phyloP scores from a whole-genome alignment of 768 basidiomycete species.

The Amanita pseudoporphyria region DNA sequence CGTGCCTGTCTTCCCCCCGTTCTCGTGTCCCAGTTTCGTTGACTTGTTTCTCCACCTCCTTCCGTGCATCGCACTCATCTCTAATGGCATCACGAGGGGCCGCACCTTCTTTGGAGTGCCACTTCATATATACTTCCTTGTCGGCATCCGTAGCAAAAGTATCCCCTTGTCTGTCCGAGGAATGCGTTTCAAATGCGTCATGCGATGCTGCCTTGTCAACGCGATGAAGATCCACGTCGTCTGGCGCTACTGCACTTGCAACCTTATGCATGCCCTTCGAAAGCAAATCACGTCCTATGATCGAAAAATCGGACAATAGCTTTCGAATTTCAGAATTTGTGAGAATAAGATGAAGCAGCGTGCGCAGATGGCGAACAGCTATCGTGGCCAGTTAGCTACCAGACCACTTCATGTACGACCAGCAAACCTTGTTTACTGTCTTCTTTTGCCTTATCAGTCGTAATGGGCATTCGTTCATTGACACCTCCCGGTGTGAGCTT shows the following conservation, averaged over 20 bases:
- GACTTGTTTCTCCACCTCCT: conserved; percentile 8
- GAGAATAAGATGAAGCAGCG: conserved; percentile 74
- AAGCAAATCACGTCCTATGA: conserved; percentile 79
- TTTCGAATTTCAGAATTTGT: conserved; percentile 94
- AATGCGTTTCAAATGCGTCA: conserved; percentile 49
- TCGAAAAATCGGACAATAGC: conserved; percentile 67
- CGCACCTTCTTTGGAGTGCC: conserved; percentile 42
- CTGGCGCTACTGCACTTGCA: conserved; percentile 60
- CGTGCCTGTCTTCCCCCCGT: neutral
- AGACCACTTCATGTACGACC: neutral
- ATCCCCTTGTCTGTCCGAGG: conserved; percentile 20
- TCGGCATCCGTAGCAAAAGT: conserved; percentile 28
- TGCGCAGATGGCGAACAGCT: conserved; percentile 84
- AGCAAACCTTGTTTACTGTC: conserved; percentile 54
- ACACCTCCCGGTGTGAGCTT: conserved; percentile 18
- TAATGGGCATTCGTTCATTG: conserved; percentile 30
- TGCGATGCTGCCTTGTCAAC: conserved; percentile 64
- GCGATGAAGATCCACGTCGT: conserved; percentile 44
- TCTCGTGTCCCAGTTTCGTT: neutral
- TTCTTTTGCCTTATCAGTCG: conserved; percentile 40
- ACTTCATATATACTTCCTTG: conserved; percentile 19
- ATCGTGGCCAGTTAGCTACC: neutral
- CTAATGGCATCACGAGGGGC: conserved; percentile 23
- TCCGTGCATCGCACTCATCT: conserved; percentile 19
- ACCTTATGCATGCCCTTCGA: conserved; percentile 64